Base-by-base conservation (phyloP, 2,329 filamentous ascomycete genomes). In the Hypoxylon rubiginosum region DNA sequence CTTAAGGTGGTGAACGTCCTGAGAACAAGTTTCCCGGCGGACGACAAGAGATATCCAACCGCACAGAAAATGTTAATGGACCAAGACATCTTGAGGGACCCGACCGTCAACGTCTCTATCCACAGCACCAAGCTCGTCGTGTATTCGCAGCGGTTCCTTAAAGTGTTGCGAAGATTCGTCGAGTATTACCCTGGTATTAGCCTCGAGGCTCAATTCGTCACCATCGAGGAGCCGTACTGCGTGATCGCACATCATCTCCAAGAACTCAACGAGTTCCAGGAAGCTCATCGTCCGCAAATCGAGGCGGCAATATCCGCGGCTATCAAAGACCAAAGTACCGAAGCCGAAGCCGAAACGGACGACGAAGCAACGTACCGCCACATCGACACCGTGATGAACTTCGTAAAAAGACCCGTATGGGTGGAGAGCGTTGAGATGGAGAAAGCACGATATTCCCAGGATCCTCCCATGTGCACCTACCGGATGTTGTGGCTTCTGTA, bases 401-500 rank as follows among this genome's bases (percentile, higher is more conserved):
- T 46, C 7, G 26, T 54, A 10, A 60, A 52, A 39, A 28, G 24
- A 13, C 30, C 32, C 9, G 39, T 34, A 15, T 56, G 57, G 43
- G 50, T 32, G 19, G 39, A 32, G 15, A 53, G 21, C 11, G 15
- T 53, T n/a, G 32, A 46, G 43, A 46, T 24, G 43, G 43, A 46
- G 43, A 11, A 46, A 46, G 21, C 17, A 4, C 43, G 43, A 26
- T 46, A 46, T 26, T 46, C 19, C 10, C 43, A 26, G 8, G 24
- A 21, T 26, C 43, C 43, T 46, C 43, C 43, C 43, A 10, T 43
- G 13, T 54, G 51, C 15, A 58, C 48, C 8, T 65, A 52, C 34
- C 17, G 9, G 19, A 62, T 62, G 63, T 43, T 62, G 5, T 66
- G 63, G 63, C 28, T 62, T 21, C 19, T 62, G 26, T 66, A 48